These are phyloP conservation scores for Fusarium tanahbumbuense DNA, from an alignment of 2,329 filamentous ascomycete species.

Conservation along the genomic window DNA sequence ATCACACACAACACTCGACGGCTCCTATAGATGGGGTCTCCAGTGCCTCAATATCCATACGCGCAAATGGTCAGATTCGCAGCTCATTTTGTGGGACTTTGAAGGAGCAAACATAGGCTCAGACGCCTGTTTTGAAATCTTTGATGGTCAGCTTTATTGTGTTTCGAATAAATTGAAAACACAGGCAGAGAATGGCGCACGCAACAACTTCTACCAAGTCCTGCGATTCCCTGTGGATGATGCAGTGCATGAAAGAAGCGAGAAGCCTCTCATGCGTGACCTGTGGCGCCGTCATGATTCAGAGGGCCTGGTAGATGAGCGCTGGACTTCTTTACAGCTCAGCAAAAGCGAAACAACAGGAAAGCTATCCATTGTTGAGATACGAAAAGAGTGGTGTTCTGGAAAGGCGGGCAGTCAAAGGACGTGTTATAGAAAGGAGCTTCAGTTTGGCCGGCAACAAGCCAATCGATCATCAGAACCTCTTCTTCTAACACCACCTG, in stretches of 20 bases:
- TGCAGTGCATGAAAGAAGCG: slow-evolving; percentile 53
- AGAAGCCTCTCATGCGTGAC: slow-evolving; percentile 54
- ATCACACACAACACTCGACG: slow-evolving; percentile 63
- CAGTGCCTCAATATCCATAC: slow-evolving; percentile 61
- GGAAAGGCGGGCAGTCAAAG: slow-evolving; percentile 67
- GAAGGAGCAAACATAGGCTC: slow-evolving; percentile 73
- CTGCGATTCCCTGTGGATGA: slow-evolving; percentile 68
- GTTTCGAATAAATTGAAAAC: slow-evolving; percentile 74
- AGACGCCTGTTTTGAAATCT: slow-evolving; percentile 77
- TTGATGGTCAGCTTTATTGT: slow-evolving; percentile 74
- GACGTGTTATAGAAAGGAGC: slow-evolving; percentile 72
- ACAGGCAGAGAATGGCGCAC: slow-evolving; percentile 72
- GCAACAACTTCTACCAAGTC: slow-evolving; percentile 77
- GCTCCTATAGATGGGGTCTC: slow-evolving; percentile 72
- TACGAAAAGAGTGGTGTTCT: slow-evolving; percentile 73
- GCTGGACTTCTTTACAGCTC: slow-evolving; percentile 76
- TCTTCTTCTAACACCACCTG: slow-evolving; percentile 11
- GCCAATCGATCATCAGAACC: slow-evolving; percentile 1
- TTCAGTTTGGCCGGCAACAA: slow-evolving; percentile 55
- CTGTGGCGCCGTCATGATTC: slow-evolving; percentile 74
- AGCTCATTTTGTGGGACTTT: slow-evolving; percentile 67
- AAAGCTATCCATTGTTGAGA: slow-evolving; percentile 71
- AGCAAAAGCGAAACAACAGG: slow-evolving; percentile 69
- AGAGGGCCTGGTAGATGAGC: slow-evolving; percentile 79
- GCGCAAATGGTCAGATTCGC: slow-evolving; percentile 55